Evolutionary conservation across 495 filamentous ascomycete genomes (phyloP).

Genomic region (Penicillium samsonianum): DNA sequence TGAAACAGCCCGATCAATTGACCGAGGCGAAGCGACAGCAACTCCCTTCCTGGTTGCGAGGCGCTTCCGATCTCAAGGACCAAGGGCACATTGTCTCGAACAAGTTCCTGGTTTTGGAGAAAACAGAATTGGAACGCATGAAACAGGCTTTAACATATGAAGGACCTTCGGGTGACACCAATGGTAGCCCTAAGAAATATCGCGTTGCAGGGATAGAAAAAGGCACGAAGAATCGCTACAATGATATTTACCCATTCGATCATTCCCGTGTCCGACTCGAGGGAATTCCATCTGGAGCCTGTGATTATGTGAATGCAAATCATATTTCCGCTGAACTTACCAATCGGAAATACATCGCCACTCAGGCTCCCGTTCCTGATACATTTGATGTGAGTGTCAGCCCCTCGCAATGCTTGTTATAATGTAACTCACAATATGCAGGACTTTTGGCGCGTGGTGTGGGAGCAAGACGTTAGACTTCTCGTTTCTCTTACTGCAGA

Average conservation of each 20-base stretch:
- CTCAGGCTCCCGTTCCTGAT: slow-evolving; percentile 88
- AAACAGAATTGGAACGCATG: slow-evolving; percentile 86
- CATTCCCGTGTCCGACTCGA: slow-evolving; percentile 84
- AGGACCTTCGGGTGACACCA: slow-evolving; percentile 51
- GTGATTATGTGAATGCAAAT: slow-evolving; percentile 97
- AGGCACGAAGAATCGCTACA: slow-evolving; percentile 93
- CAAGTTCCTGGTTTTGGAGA: slow-evolving; percentile 81
- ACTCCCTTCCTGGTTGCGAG: slow-evolving; percentile 76
- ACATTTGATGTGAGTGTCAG: slow-evolving; percentile 77
- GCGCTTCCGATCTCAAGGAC: slow-evolving; percentile 63
- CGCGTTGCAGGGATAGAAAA: slow-evolving; percentile 90
- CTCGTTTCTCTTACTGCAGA: slow-evolving; percentile 98
- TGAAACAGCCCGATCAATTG: slow-evolving; percentile 66
- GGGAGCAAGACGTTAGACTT: slow-evolving; percentile 93
- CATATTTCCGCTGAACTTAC: slow-evolving; percentile 75
- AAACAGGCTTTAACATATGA: slow-evolving; percentile 75
- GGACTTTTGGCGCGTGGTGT: slow-evolving; percentile 98
- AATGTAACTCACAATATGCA: slow-evolving; percentile 50
- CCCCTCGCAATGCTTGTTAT: not conserved
- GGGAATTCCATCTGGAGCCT: slow-evolving; percentile 65
- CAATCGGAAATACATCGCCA: slow-evolving; percentile 91
- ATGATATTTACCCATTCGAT: slow-evolving; percentile 96
- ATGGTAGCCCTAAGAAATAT: slow-evolving; percentile 38
- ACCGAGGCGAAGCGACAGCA: slow-evolving; percentile 39
- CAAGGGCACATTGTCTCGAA: slow-evolving; percentile 79